A percentile compares a stretch with the other conserved stretches of the same genome.
Evolutionary conservation across 108 stramenopile species (phyloP).

Genomic region (Nitzschia sp.): DNA sequence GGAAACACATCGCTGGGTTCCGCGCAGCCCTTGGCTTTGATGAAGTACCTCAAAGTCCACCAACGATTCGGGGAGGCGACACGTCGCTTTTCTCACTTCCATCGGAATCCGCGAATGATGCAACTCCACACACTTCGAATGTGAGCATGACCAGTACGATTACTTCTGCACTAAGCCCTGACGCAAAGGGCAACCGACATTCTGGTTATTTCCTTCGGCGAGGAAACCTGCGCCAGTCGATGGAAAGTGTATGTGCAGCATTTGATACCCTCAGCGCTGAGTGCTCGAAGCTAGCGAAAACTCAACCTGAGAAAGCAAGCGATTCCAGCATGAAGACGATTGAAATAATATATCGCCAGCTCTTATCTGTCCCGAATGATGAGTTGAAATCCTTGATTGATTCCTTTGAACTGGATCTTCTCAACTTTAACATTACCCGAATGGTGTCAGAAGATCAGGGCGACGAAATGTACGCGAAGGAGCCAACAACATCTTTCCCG

Average conservation of each 20-base stretch:
- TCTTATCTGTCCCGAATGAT: slow-evolving; percentile 15
- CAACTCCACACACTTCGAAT: slow-evolving; percentile 58
- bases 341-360: slow-evolving; percentile 13
- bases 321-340: background rate
- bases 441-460: slow-evolving; percentile 9
- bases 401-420: slow-evolving; percentile 25
- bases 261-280: slow-evolving; percentile 19
- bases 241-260: slow-evolving; percentile 10
- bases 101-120: slow-evolving; percentile 35
- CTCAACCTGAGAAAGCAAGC: background rate
- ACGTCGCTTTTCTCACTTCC: slow-evolving; percentile 61
- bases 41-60: slow-evolving; percentile 36
- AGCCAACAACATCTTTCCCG: background rate
- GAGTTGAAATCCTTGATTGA: slow-evolving; percentile 26
- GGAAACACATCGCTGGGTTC: slow-evolving; percentile 26
- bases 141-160: slow-evolving; percentile 49
- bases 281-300: slow-evolving; percentile 11
- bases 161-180: slow-evolving; percentile 30
- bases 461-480: background rate
- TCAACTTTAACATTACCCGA: background rate
- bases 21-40: slow-evolving; percentile 28
- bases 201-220: background rate
- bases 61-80: slow-evolving; percentile 44
- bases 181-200: background rate
- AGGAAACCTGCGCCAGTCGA: slow-evolving; percentile 13